Evolutionary conservation across 768 basidiomycete species (phyloP), one percentile per base, ranked within the genome.

Genomic region (Piloderma croceum): DNA sequence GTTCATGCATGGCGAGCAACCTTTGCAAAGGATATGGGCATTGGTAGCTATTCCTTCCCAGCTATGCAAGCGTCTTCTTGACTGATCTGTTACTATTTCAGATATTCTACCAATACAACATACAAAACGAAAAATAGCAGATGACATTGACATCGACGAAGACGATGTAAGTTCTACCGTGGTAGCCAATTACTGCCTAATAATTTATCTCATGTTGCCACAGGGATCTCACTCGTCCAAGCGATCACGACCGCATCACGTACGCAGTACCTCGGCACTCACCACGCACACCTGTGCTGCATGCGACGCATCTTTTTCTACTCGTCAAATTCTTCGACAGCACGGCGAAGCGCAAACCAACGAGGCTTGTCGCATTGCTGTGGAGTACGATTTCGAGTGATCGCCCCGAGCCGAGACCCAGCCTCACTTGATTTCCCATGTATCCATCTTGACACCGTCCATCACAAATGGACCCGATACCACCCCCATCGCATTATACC

Each of bases 281-380:
- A 63, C 68, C 25, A 69, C 70, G 36, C 76, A 79, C 54, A 71
- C 81, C 2, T 88, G 84, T 68, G 75, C 85, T 20, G 85, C 84
- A 7, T 88, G 84, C 54, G 83, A 88, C 52, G 66, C 76, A 18
- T 73, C 67, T 45, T 87, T 88, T 55, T 58, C 71, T 35, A 73
- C 78, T 7, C 69, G 58, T n/a, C 70, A 78, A 39, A 63, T 70
- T 50, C 71, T 88, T 10, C 71, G 71, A 38, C 73, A 73, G 46
- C 84, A 88, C 52, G 83, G 79, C 17, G 63, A 69, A n/a, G 52
- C 70, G 7, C 58, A 64, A 21, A 63, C 68, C n/a, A 74, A 74
- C 53, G 81, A 84, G 53, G 85, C 84, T 6, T 88, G 85, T 53
- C 74, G 71, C 43, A 72, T 72, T 38, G 84, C 84, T 9, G 84